Conservation (phyloP, 768 basidiomycete genomes). For the Rhizopogon sp. region DNA sequence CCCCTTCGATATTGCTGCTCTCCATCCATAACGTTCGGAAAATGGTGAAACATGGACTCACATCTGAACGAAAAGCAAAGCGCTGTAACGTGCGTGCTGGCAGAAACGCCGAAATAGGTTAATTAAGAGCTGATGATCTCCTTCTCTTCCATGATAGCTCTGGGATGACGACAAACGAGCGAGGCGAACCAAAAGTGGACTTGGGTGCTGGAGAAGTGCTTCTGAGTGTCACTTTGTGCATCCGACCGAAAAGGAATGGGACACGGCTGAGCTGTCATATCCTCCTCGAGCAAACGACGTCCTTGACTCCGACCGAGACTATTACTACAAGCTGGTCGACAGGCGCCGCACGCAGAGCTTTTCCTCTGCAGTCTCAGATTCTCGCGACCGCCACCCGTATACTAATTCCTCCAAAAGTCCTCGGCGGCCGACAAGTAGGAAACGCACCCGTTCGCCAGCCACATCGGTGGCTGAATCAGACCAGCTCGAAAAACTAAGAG, state of each 20-base stretch:
- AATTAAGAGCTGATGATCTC: background rate
- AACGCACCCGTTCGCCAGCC: conserved; percentile 18
- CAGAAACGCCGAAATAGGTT: background rate
- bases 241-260: conserved; percentile 29
- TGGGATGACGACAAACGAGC: conserved; percentile 24
- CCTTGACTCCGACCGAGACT: conserved; percentile 17
- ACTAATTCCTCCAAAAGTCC: background rate
- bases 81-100: conserved; percentile 25
- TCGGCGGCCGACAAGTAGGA: conserved; percentile 6
- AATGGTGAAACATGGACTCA: background rate
- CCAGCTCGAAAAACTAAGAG: conserved; percentile 16
- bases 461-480: conserved; percentile 20
- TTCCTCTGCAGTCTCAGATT: background rate
- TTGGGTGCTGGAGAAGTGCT: conserved; percentile 17
- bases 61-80: conserved; percentile 10
- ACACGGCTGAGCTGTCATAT: conserved; percentile 18
- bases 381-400: conserved; percentile 7
- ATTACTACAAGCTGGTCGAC: conserved; percentile 13
- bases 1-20: background rate
- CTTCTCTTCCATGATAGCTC: conserved; percentile 9
- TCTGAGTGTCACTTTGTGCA: conserved; percentile 24
- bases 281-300: conserved; percentile 18
- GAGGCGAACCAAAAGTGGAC: conserved; percentile 15
- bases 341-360: conserved; percentile 6
- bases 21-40: background rate